Base-by-base conservation (phyloP, 805 yeast genomes). In the Kazachstania kunashirensis region DNA sequence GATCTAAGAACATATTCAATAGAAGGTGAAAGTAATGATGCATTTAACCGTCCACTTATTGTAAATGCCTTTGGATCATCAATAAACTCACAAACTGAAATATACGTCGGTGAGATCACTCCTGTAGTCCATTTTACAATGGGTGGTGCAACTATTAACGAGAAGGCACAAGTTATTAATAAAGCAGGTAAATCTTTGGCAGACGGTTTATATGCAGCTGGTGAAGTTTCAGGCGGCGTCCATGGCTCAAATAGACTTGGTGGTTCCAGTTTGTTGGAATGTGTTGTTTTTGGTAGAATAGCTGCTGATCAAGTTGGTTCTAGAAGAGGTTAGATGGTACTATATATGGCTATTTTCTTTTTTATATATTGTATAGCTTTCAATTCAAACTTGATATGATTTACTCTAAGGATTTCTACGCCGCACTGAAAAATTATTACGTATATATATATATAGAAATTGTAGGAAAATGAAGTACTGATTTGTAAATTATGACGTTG, bases 161-260 rank as follows among this genome's bases (percentile, higher is more conserved):
- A 63, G 25, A 50, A 64, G 36, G 59, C 72, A 0, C 67, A 65
- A 37, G 73, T 73, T 2, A 34, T 68, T 9, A 49, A 45, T 13
- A 48, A 56, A 24, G 45, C 61, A 30, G 55, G 52, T 24, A 50
- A 54, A 16, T 38, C 54, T 1, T 45, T 64, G 8, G 56, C 70
- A 3, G 46, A 57, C 1, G 76, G 77, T 12, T 48, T 77, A 10
- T 77, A 61, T 53, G 83, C 82, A 0, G 73, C 72, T 14, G 85
- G 84, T 10, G 84, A 78, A 50, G 70, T 74, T 13, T 71, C 78
- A 27, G 84, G 83, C 13, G 84, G 83, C 26, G 71, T 77, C 3
- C 84, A 77, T 52, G 84, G 84, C 5, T 65, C 62, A 10, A 74
- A 75, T 48, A 66, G 83, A 53, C 57, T 78, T 19, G 77, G 75